These are phyloP conservation scores for Amaranthus cruentus DNA, from an alignment of 148 eudicot genomes.

Conservation along the genomic window DNA sequence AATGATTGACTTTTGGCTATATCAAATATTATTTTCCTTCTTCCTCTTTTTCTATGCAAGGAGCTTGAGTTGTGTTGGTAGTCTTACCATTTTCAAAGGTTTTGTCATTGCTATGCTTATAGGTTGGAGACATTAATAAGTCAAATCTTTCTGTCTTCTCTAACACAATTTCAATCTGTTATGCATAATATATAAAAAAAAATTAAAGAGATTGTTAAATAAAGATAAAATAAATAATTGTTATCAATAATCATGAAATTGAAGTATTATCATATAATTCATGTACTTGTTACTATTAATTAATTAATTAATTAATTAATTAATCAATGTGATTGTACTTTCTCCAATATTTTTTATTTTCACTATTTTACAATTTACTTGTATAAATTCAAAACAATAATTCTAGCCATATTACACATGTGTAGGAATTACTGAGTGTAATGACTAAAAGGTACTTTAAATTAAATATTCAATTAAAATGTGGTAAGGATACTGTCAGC, in stretches of 20 bases:
- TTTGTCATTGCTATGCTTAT: not conserved
- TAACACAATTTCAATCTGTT: constrained; percentile 67
- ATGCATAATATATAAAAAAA: not conserved
- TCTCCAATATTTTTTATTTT: too few relatives aligned
- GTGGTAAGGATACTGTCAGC: too few relatives aligned
- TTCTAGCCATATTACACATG: too few relatives aligned
- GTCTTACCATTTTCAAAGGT: not conserved
- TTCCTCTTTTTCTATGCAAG: constrained; percentile 4
- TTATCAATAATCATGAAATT: not conserved
- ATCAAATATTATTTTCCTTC: constrained; percentile 5
- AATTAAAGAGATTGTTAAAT: not conserved
- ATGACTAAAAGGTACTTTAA: too few relatives aligned
- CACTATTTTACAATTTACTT: too few relatives aligned
- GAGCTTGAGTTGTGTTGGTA: not conserved
- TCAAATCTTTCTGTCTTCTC: constrained; percentile 72
- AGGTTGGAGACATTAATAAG: constrained; percentile 30
- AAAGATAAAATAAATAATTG: not conserved
- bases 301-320: too few relatives aligned
- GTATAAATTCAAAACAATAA: too few relatives aligned
- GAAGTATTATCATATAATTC: too few relatives aligned
- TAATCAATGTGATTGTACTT: too few relatives aligned
- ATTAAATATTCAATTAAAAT: too few relatives aligned
- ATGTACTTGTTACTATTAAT: too few relatives aligned
- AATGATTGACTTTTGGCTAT: not conserved
- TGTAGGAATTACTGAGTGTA: too few relatives aligned